Conservation (phyloP, 2,329 filamentous ascomycete genomes). For the Lecanoromycetidae sp. region DNA sequence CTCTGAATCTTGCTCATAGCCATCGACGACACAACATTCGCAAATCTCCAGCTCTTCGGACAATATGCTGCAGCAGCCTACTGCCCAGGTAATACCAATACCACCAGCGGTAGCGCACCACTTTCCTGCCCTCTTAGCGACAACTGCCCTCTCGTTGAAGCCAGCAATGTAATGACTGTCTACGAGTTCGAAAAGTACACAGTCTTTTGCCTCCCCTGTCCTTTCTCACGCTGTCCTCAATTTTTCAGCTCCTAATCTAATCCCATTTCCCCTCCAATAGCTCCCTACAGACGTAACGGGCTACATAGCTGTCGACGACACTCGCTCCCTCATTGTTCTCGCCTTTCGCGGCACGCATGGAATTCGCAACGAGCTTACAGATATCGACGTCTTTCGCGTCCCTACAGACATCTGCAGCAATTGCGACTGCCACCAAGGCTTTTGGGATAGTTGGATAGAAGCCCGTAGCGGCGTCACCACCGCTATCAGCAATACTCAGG, state of each 20-base stretch:
- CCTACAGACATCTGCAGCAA: constrained; percentile 30
- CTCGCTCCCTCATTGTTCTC: constrained; percentile 29
- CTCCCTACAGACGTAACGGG: constrained; percentile 33
- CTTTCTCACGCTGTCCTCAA: neutral
- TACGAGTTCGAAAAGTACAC: constrained; percentile 35
- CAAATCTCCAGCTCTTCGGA: constrained; percentile 35
- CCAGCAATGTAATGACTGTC: constrained; percentile 34
- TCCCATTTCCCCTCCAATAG: neutral
- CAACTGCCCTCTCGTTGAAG: constrained; percentile 38
- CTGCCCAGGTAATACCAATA: constrained; percentile 38
- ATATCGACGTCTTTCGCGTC: constrained; percentile 23
- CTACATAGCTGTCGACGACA: constrained; percentile 35
- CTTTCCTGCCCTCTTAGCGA: constrained; percentile 30
- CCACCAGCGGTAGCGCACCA: constrained; percentile 26
- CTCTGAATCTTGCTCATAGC: neutral
- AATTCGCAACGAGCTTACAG: constrained; percentile 26
- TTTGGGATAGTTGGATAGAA: constrained; percentile 36
- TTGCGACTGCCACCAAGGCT: constrained; percentile 36
- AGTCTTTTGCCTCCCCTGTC: neutral
- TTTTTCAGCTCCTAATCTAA: neutral
- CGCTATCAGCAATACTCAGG: constrained; percentile 27
- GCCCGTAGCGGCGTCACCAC: constrained; percentile 28
- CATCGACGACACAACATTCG: constrained; percentile 10
- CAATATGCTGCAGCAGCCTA: constrained; percentile 45
- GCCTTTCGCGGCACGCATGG: constrained; percentile 27